These are phyloP conservation scores for Saccharomyces jurei DNA, from an alignment of 805 yeast genomes.

Conservation along the genomic window DNA sequence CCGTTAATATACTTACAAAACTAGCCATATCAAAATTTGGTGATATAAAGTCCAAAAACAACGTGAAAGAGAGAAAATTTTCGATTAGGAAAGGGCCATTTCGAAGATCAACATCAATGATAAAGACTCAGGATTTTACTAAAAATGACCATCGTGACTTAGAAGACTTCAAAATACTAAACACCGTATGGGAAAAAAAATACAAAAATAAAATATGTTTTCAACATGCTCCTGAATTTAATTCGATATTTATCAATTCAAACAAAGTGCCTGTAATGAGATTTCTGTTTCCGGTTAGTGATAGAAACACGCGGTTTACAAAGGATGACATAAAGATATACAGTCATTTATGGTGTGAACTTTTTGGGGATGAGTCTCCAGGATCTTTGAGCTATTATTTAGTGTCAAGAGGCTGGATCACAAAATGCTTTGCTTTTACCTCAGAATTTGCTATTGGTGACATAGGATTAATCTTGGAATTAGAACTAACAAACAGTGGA, in stretches of 20 bases:
- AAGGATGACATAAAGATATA: slow-evolving; percentile 25
- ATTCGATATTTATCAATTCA: slow-evolving; percentile 34
- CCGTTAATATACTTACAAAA: slow-evolving; percentile 49
- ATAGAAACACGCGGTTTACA: slow-evolving; percentile 7
- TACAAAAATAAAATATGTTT: slow-evolving; percentile 22
- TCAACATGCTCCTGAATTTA: slow-evolving; percentile 11
- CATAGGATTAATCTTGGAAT: slow-evolving; percentile 41
- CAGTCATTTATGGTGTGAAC: slow-evolving; percentile 42
- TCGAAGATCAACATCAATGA: slow-evolving; percentile 1
- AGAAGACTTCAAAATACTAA: slow-evolving; percentile 15
- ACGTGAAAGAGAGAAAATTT: slow-evolving; percentile 3
- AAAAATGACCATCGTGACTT: not conserved
- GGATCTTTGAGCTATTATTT: slow-evolving; percentile 42
- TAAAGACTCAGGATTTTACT: not conserved
- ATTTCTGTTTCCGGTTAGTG: slow-evolving; percentile 38
- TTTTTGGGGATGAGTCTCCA: slow-evolving; percentile 55
- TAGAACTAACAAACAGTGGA: slow-evolving; percentile 43
- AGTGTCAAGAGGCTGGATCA: slow-evolving; percentile 29
- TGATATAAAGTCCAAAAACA: slow-evolving; percentile 19
- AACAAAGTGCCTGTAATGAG: slow-evolving; percentile 34
- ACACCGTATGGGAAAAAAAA: slow-evolving; percentile 12
- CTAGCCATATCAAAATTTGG: slow-evolving; percentile 40
- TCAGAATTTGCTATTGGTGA: slow-evolving; percentile 33
- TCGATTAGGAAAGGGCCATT: slow-evolving; percentile 6
- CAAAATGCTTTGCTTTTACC: slow-evolving; percentile 36